These are phyloP conservation scores for Trypanosoma scelopori DNA, from an alignment of 208 protist genomes.

Conservation along the genomic window DNA sequence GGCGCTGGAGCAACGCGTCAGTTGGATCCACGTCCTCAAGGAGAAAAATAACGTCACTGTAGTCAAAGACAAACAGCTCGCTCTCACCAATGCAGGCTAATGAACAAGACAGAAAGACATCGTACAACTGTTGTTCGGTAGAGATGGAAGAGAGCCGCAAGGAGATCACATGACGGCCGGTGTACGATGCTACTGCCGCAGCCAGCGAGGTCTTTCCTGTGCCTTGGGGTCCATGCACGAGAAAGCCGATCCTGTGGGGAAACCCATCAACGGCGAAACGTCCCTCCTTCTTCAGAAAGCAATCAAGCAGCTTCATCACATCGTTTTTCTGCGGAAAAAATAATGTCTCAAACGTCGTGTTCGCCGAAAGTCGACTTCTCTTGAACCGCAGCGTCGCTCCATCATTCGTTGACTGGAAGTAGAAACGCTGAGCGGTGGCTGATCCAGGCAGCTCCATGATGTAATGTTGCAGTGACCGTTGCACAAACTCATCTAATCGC, in stretches of 20 bases:
- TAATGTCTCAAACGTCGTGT: constrained; percentile 78
- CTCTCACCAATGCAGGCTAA: constrained; percentile 47
- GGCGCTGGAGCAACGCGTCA: constrained; percentile 47
- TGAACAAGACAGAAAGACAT: constrained; percentile 72
- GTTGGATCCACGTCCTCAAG: constrained; percentile 80
- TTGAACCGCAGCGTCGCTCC: constrained; percentile 42
- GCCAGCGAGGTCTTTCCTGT: constrained; percentile 98
- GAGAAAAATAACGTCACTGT: constrained; percentile 84
- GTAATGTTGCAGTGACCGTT: constrained; percentile 38
- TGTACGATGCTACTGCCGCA: constrained; percentile 99
- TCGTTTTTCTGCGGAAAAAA: constrained; percentile 79
- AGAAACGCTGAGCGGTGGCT: constrained; percentile 16
- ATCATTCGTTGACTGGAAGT: constrained; percentile 40
- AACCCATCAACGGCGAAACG: constrained; percentile 88
- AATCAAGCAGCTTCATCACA: constrained; percentile 69
- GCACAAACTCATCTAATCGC: constrained; percentile 44
- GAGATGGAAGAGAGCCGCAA: constrained; percentile 64
- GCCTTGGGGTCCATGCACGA: constrained; percentile 97
- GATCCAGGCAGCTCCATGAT: constrained; percentile 32
- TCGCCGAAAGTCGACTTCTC: constrained; percentile 33
- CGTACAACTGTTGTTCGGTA: constrained; percentile 89
- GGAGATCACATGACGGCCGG: constrained; percentile 87
- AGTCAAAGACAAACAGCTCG: constrained; percentile 41
- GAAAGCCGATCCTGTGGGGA: constrained; percentile 94
- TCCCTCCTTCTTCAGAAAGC: constrained; percentile 68